Percentiles rank a stretch among this genome's conserved stretches.
Evolutionary conservation across 2,329 filamentous ascomycete species (phyloP).

Genomic region (Sclerotinia sclerotiorum): DNA sequence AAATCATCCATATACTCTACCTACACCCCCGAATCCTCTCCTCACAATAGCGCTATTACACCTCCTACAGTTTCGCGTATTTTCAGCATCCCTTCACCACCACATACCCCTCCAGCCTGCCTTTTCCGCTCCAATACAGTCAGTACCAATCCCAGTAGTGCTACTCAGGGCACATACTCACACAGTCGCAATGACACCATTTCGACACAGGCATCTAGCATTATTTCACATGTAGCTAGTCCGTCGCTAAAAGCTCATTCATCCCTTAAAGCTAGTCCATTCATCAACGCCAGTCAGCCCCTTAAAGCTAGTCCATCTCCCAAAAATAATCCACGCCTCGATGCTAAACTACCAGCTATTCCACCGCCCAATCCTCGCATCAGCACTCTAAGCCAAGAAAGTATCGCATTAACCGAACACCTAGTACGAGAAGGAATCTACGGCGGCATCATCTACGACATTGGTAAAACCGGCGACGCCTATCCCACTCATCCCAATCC

Average conservation of each 20-base stretch:
- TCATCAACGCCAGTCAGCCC: neutral
- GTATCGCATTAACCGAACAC: constrained; percentile 1
- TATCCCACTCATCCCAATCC: neutral
- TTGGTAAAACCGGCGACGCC: neutral
- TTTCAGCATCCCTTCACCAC: neutral
- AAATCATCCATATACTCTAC: neutral
- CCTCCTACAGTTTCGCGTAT: neutral
- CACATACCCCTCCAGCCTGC: neutral
- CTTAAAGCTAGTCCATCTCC: neutral
- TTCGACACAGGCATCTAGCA: neutral
- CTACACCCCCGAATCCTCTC: neutral
- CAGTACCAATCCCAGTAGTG: neutral
- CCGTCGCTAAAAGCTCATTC: neutral
- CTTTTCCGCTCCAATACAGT: neutral
- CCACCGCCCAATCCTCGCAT: neutral
- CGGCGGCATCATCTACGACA: constrained; percentile 1
- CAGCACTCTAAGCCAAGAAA: neutral
- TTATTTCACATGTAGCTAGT: neutral
- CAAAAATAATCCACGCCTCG: neutral
- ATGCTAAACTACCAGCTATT: neutral
- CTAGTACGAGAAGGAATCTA: constrained; percentile 14
- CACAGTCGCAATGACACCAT: neutral
- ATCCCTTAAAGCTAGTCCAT: neutral
- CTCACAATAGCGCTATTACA: neutral
- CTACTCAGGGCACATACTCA: neutral